These are phyloP conservation scores for Corymbia citriodora DNA, from an alignment of 441 rosid genomes.

Conservation along the genomic window DNA sequence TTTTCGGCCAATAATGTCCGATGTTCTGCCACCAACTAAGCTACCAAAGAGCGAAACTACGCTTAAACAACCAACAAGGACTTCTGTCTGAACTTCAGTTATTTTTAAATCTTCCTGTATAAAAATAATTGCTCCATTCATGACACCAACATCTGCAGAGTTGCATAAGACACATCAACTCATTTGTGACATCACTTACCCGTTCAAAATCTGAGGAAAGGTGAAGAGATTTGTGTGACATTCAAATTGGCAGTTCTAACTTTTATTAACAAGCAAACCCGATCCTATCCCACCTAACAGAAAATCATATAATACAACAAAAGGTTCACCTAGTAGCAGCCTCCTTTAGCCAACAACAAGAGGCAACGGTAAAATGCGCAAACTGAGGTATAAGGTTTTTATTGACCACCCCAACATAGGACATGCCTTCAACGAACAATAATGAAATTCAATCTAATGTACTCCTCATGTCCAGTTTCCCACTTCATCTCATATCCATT, in stretches of 20 bases:
- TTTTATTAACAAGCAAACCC: not conserved
- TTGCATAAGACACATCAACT: not conserved
- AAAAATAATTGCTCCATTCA: not conserved
- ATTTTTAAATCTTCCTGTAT: slow-evolving; percentile 2
- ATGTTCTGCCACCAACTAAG: not conserved
- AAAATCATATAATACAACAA: not conserved
- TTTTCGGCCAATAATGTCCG: slow-evolving; percentile 1
- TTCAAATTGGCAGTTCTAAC: not conserved
- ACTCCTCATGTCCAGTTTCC: not conserved
- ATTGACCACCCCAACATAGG: not conserved
- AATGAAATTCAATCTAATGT: not conserved
- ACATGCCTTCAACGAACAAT: not conserved
- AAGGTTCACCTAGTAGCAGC: not conserved
- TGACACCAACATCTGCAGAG: slow-evolving; percentile 2
- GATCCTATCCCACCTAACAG: not conserved
- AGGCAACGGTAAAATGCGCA: accelerated
- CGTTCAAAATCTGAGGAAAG: not conserved
- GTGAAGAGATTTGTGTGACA: not conserved
- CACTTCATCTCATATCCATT: not conserved
- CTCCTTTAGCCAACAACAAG: not conserved
- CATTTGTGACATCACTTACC: not conserved
- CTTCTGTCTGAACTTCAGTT: not conserved
- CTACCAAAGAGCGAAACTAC: not conserved
- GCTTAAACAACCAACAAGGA: not conserved
- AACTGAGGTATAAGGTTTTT: not conserved